Evolutionary conservation across 257 asterid species (phyloP).

Genomic region (Handroanthus guayacan): DNA sequence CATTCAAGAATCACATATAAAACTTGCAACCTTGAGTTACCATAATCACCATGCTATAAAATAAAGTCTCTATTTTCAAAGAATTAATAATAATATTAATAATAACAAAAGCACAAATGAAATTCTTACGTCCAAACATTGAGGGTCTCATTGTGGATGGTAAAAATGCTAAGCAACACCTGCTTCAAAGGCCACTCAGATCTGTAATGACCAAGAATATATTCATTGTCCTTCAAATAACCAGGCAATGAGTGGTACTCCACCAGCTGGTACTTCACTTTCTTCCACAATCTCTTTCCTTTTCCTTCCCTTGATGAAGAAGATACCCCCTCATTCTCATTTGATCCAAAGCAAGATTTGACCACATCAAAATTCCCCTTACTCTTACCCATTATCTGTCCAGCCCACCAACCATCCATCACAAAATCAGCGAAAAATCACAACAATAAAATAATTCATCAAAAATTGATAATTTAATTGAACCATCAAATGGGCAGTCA

Average conservation of each 20-base stretch:
- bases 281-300: conserved; percentile 86
- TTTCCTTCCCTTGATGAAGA: conserved; percentile 53
- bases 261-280: conserved; percentile 91
- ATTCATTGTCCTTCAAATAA: conserved; percentile 96
- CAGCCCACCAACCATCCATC: conserved; percentile 34
- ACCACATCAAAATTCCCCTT: conserved; percentile 39
- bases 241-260: conserved; percentile 92
- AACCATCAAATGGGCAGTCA: conserved; percentile 2
- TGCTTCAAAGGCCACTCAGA: conserved; percentile 94
- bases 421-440: conserved; percentile 23
- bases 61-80: not conserved
- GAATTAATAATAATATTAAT: not conserved
- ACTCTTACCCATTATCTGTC: conserved; percentile 60
- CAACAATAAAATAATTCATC: not conserved
- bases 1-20: not conserved
- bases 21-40: not conserved
- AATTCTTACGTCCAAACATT: conserved; percentile 94
- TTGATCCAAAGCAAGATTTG: conserved; percentile 39
- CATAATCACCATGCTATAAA: conserved; percentile 19
- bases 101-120: conserved; percentile 14
- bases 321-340: conserved; percentile 39
- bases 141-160: conserved; percentile 96
- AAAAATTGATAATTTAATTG: not conserved
- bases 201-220: conserved; percentile 77
- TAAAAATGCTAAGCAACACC: conserved; percentile 77